Conservation (phyloP, 179 eudicot genomes). For the Dionaea muscipula region DNA sequence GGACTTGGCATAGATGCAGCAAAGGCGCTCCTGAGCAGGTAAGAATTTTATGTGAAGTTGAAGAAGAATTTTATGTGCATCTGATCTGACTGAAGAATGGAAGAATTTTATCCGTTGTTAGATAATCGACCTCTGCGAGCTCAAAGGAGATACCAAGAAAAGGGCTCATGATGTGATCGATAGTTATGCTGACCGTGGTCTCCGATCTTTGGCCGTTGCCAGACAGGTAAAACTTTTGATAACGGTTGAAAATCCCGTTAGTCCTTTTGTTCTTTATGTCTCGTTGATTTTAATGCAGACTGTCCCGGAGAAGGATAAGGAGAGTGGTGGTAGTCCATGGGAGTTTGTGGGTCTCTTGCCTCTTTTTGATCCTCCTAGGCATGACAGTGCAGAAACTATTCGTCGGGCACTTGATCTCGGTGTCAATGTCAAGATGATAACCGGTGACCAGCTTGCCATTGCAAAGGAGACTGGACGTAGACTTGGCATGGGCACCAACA, state of each 20-base stretch:
- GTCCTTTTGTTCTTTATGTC: too few relatives aligned
- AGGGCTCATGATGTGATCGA: constrained; percentile 55
- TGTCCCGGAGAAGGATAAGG: constrained; percentile 60
- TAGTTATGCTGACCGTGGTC: constrained; percentile 66
- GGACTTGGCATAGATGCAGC: constrained; percentile 66
- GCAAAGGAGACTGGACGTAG: constrained; percentile 87
- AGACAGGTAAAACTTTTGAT: constrained; percentile 35
- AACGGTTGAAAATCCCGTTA: too few relatives aligned
- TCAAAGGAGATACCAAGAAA: constrained; percentile 38
- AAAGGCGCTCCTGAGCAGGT: constrained; percentile 96
- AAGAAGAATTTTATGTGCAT: too few relatives aligned
- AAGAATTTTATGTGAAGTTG: constrained; percentile 1
- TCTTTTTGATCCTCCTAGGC: constrained; percentile 86
- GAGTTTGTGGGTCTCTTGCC: constrained; percentile 81
- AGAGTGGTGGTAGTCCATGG: constrained; percentile 62
- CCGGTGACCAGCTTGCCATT: constrained; percentile 89
- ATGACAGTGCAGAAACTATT: constrained; percentile 91
- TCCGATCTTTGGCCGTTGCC: constrained; percentile 64
- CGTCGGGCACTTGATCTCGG: constrained; percentile 77
- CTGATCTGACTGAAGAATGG: too few relatives aligned
- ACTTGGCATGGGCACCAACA: constrained; percentile 92
- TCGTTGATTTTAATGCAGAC: constrained; percentile 15
- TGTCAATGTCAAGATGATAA: constrained; percentile 85
- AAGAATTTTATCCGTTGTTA: constrained; percentile 10
- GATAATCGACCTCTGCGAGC: constrained; percentile 73